Conservation (phyloP, 192 early-diverging fungal species). For the Entomortierella chlamydospora region DNA sequence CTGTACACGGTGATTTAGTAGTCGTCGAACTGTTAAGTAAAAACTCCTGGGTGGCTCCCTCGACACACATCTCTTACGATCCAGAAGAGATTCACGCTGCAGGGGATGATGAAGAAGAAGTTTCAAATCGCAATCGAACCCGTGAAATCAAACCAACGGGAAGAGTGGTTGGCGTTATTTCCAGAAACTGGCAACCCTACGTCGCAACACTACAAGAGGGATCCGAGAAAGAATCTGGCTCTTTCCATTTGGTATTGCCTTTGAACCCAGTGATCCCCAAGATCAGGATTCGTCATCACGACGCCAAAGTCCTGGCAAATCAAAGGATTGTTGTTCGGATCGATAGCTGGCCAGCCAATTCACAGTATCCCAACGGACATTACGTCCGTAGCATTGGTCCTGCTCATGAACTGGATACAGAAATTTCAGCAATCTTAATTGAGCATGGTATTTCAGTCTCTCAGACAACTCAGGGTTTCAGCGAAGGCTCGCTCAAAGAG, state of each 20-base stretch:
- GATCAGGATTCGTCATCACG: slow-evolving; percentile 78
- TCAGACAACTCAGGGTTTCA: slow-evolving; percentile 77
- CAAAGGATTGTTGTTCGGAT: slow-evolving; percentile 80
- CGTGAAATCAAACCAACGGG: slow-evolving; percentile 58
- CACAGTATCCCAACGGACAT: slow-evolving; percentile 83
- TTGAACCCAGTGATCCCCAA: slow-evolving; percentile 77
- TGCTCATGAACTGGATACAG: slow-evolving; percentile 74
- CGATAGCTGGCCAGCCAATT: slow-evolving; percentile 75
- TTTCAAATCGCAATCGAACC: slow-evolving; percentile 11
- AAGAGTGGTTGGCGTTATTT: slow-evolving; percentile 70
- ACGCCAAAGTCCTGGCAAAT: slow-evolving; percentile 64
- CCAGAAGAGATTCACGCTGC: slow-evolving; percentile 42
- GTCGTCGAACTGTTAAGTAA: slow-evolving; percentile 69
- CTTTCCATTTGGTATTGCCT: slow-evolving; percentile 74
- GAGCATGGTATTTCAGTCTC: slow-evolving; percentile 83
- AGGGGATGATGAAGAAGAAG: slow-evolving; percentile 33
- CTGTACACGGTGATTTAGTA: slow-evolving; percentile 74
- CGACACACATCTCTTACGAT: slow-evolving; percentile 58
- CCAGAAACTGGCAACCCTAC: slow-evolving; percentile 80
- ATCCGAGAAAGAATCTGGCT: slow-evolving; percentile 57
- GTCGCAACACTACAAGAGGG: slow-evolving; percentile 82
- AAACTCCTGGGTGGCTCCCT: slow-evolving; percentile 56
- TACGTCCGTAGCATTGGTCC: slow-evolving; percentile 77
- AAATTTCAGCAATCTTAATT: slow-evolving; percentile 81
- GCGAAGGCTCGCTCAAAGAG: slow-evolving; percentile 69